Evolutionary conservation across 306 rosid genomes (phyloP).

Genomic region (Oemleria cerasiformis): DNA sequence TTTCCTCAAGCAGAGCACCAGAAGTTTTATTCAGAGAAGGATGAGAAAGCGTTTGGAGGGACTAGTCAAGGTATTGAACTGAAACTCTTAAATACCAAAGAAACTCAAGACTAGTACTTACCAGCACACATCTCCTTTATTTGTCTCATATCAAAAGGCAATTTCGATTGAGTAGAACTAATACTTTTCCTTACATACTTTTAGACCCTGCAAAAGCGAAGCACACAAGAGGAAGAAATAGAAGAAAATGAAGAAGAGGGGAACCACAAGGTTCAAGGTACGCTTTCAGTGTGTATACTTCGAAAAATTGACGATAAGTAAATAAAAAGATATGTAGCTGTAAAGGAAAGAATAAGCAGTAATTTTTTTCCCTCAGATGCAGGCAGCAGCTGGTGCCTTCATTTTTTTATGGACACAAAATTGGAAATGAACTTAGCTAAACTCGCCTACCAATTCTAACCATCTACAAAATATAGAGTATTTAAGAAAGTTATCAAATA

Average conservation of each 20-base stretch:
- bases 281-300: slow-evolving; percentile 23
- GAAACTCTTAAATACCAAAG: slow-evolving; percentile 14
- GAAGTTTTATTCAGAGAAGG: slow-evolving; percentile 79
- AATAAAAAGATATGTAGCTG: background rate
- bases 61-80: slow-evolving; percentile 53
- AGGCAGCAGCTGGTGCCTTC: slow-evolving; percentile 2
- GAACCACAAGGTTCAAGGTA: slow-evolving; percentile 44
- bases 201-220: slow-evolving; percentile 55
- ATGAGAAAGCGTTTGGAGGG: slow-evolving; percentile 73
- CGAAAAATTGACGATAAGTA: background rate
- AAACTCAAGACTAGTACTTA: background rate
- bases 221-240: slow-evolving; percentile 37
- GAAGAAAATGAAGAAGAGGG: slow-evolving; percentile 37
- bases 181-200: slow-evolving; percentile 25
- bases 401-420: background rate
- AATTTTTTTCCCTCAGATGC: background rate
- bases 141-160: background rate
- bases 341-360: background rate
- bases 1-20: slow-evolving; percentile 50
- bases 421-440: slow-evolving; percentile 15
- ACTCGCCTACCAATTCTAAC: too few species aligned
- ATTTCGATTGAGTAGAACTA: slow-evolving; percentile 5
- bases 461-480: background rate
- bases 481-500: background rate
- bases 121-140: background rate